phyloP scores from a whole-genome alignment of 495 filamentous ascomycete genomes.

The Lindgomyces ingoldianus region DNA sequence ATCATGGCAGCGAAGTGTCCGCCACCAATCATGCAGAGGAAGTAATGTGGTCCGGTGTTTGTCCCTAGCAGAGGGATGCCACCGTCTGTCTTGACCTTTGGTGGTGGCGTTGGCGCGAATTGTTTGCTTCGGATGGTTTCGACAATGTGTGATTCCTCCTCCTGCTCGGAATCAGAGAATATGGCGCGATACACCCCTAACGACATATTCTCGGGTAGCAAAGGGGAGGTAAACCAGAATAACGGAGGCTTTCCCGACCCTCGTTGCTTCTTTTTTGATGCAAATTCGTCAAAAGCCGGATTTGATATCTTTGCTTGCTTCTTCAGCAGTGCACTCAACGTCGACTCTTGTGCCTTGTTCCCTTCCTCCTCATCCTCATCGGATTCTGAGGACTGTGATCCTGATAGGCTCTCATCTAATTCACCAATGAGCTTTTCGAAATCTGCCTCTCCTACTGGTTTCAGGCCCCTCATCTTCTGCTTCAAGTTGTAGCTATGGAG shows the following conservation, averaged over 20 bases:
- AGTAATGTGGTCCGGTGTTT: constrained; percentile 74
- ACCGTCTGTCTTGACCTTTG: constrained; percentile 53
- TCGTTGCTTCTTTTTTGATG: constrained; percentile 51
- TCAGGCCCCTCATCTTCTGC: constrained; percentile 72
- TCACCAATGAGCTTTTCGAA: constrained; percentile 83
- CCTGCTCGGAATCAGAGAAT: constrained; percentile 71
- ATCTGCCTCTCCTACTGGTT: constrained; percentile 69
- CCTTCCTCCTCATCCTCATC: constrained; percentile 57
- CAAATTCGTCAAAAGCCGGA: constrained; percentile 53
- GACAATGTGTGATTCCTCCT: constrained; percentile 61
- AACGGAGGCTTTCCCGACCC: constrained; percentile 70
- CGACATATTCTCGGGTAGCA: constrained; percentile 73
- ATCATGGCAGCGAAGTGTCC: constrained; percentile 98
- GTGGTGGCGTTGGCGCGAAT: constrained; percentile 55
- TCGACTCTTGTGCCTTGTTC: constrained; percentile 55
- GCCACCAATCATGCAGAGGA: constrained; percentile 97
- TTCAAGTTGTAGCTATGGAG: constrained; percentile 93
- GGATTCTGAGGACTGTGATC: constrained; percentile 61
- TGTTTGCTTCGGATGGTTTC: constrained; percentile 74
- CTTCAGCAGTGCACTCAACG: constrained; percentile 72
- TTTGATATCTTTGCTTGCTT: constrained; percentile 72
- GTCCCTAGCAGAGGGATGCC: constrained; percentile 53
- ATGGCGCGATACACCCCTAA: constrained; percentile 84
- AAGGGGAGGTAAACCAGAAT: constrained; percentile 79
- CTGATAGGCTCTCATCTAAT: constrained; percentile 88